phyloP scores from a whole-genome alignment of 352 stramenopile species.

The Globisporangium polare region DNA sequence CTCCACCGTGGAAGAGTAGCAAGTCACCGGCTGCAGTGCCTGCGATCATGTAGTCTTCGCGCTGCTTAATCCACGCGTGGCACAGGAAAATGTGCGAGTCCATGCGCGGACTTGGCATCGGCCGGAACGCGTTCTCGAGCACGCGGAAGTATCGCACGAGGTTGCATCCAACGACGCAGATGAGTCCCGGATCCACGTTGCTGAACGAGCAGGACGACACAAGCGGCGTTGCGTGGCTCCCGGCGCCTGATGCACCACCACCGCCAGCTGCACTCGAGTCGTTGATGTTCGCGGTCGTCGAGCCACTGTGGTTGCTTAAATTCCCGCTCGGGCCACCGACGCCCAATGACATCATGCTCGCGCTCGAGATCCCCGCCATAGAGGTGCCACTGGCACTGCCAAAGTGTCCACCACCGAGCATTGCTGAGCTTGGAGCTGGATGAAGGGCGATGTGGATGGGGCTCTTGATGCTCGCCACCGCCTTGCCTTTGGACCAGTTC shows the following conservation, averaged over 20 bases:
- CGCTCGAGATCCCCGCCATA: constrained; percentile 21
- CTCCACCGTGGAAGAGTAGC: constrained; percentile 82
- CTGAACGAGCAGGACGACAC: constrained; percentile 86
- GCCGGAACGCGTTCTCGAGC: constrained; percentile 81
- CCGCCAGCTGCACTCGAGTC: constrained; percentile 1
- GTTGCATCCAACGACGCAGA: constrained; percentile 78
- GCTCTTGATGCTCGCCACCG: constrained; percentile 70
- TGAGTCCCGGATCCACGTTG: constrained; percentile 84
- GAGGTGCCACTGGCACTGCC: constrained; percentile 20
- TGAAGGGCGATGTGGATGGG: constrained; percentile 52
- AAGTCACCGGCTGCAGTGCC: constrained; percentile 81
- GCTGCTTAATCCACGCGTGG: constrained; percentile 89
- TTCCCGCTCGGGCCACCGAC: neutral
- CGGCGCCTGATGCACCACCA: neutral
- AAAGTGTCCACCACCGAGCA: constrained; percentile 31
- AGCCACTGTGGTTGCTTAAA: neutral
- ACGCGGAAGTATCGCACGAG: constrained; percentile 90
- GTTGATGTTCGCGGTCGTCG: neutral
- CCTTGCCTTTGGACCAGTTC: constrained; percentile 92
- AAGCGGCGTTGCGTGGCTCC: constrained; percentile 13
- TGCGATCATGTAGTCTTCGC: constrained; percentile 86
- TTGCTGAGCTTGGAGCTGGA: constrained; percentile 38
- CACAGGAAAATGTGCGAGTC: constrained; percentile 71
- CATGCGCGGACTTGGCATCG: constrained; percentile 78
- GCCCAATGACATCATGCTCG: constrained; percentile 20